Evolutionary conservation across 139 green algal species (phyloP), one percentile per base, ranked within the genome.

Genomic region (Pleodorina starrii): DNA sequence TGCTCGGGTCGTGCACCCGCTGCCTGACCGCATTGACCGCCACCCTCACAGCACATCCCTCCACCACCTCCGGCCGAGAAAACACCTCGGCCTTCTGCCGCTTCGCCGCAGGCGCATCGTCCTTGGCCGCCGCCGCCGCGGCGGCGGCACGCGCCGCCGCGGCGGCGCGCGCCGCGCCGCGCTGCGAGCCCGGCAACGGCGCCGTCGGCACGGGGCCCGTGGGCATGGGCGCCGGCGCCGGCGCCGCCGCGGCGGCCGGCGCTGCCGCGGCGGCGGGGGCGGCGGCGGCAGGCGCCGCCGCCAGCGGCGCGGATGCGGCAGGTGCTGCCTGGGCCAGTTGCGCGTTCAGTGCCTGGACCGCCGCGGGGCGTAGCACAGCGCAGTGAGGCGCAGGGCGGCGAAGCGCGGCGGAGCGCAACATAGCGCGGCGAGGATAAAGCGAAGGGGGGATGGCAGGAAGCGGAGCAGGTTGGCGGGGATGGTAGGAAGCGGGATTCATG

Each of bases 21-120:
- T 73, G 68, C 69, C 48, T 57, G 40, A 68, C 43, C 16, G 43
- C 85, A 44, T 88, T 92, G 69, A 84, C 85, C 54, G 54, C 73
- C 76, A 87, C 60, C 27, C 89, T 83, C 4, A 29, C 29, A 1
- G 36, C 86, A 1, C 21, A 42, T 0, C 88, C 79, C 35, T 72
- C 46, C 17, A 89, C 35, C 38, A 89, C 84, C 27, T 82, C 84
- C 1, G 71, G 69, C 69, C 43, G n/a, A 9, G 25, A 48, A 29
- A 27, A 77, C 29, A 36, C 43, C n/a, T 87, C 81, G 27, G 81
- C 60, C 29, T 46, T 42, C 60, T 78, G 60, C 29, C 63, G 23
- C 44, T 76, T 77, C 6, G 81, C 43, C 2, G 83, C 35, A 2
- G 48, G 68, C 16, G 23, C 66, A 29, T 54, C 83, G 42, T 60